Conservation (phyloP, 2,329 filamentous ascomycete genomes). For the Talaromyces sp. region DNA sequence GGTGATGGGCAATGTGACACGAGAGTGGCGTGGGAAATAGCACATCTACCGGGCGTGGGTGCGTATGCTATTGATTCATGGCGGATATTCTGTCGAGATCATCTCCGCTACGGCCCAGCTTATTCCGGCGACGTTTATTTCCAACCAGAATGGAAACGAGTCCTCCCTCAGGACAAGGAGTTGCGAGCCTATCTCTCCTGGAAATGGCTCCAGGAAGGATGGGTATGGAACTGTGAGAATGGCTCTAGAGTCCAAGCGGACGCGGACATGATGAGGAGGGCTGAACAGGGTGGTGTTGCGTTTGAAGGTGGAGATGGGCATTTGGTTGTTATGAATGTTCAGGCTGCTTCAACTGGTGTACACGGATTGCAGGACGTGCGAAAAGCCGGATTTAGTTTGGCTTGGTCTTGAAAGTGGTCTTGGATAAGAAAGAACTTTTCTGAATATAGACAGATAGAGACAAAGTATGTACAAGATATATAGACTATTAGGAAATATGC, state of each 20-base stretch:
- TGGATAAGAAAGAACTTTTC: neutral
- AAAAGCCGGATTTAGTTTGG: slow-evolving; percentile 16
- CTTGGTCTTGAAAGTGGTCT: neutral
- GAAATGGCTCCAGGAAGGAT: slow-evolving; percentile 89
- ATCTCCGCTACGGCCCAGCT: slow-evolving; percentile 51
- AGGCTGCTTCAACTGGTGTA: neutral
- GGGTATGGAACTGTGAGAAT: slow-evolving; percentile 71
- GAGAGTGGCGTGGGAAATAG: slow-evolving; percentile 71
- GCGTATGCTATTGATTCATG: slow-evolving; percentile 84
- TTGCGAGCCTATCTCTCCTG: slow-evolving; percentile 79
- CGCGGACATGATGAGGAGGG: slow-evolving; percentile 37
- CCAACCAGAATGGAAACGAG: slow-evolving; percentile 87
- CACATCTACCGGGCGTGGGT: slow-evolving; percentile 72
- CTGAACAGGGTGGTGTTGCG: slow-evolving; percentile 40
- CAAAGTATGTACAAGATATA: slow-evolving; percentile 4
- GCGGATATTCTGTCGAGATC: slow-evolving; percentile 88
- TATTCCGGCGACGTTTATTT: slow-evolving; percentile 47
- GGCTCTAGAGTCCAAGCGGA: slow-evolving; percentile 50
- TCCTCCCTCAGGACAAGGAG: slow-evolving; percentile 80
- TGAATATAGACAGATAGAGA: neutral
- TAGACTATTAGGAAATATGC: neutral
- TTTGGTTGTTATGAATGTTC: slow-evolving; percentile 33
- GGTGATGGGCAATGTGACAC: slow-evolving; percentile 29
- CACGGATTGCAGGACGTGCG: neutral
- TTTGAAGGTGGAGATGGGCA: slow-evolving; percentile 38